Evolutionary conservation across 495 filamentous ascomycete genomes (phyloP).

Genomic region (Lasiosphaeris hirsuta): DNA sequence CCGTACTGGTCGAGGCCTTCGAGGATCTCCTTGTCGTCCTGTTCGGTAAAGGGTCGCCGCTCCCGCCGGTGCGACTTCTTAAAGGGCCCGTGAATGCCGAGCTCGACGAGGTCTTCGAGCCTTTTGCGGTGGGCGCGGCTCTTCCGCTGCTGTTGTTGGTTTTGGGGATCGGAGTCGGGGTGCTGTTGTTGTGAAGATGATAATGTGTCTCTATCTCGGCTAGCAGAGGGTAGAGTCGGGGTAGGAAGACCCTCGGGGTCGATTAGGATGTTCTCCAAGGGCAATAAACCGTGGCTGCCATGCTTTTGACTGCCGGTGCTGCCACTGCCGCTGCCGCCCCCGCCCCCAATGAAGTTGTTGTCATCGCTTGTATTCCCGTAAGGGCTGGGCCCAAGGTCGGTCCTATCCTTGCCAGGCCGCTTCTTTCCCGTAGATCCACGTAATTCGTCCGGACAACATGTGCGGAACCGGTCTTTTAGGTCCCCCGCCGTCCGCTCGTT

Average conservation of each 20-base stretch:
- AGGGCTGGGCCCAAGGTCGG: neutral
- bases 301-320: neutral
- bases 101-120: slow-evolving; percentile 51
- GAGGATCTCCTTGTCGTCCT: slow-evolving; percentile 75
- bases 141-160: slow-evolving; percentile 32
- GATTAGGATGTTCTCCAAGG: slow-evolving; percentile 47
- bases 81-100: slow-evolving; percentile 55
- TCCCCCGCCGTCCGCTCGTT: slow-evolving; percentile 73
- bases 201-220: neutral
- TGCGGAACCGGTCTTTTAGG: slow-evolving; percentile 81
- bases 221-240: neutral
- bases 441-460: slow-evolving; percentile 65
- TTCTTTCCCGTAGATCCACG: slow-evolving; percentile 35
- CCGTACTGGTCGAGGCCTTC: slow-evolving; percentile 73
- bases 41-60: slow-evolving; percentile 62
- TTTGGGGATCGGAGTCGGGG: slow-evolving; percentile 16
- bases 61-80: slow-evolving; percentile 52
- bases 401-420: neutral
- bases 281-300: neutral
- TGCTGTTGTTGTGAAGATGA: neutral
- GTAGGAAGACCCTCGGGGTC: slow-evolving; percentile 31
- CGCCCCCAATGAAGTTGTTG: neutral
- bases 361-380: too few relatives aligned
- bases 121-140: slow-evolving; percentile 53
- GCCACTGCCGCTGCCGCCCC: neutral